Evolutionary conservation across 164 flowering plant genomes (phyloP).

Genomic region (Protea cynaroides): DNA sequence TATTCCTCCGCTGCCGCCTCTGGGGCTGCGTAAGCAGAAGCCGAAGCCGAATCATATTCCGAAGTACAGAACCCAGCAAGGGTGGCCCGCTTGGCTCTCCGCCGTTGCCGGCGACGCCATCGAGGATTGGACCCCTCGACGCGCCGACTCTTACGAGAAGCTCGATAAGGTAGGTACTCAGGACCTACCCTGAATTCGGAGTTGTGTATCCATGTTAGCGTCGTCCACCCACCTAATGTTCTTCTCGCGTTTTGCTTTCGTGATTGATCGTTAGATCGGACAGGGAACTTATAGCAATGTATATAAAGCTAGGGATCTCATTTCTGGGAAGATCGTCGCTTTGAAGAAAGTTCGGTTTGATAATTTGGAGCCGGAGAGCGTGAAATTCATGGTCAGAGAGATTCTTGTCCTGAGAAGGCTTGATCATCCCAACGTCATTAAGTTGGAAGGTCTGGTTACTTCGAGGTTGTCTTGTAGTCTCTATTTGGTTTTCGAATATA

Average conservation of each 20-base stretch:
- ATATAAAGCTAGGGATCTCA: conserved; percentile 42
- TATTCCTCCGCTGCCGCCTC: no score
- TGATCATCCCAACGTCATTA: conserved; percentile 69
- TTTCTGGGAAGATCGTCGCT: conserved; percentile 68
- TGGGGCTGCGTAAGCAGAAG: no score
- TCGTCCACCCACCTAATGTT: not conserved
- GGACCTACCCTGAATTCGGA: not conserved
- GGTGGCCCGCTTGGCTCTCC: conserved; percentile 66
- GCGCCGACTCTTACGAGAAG: conserved; percentile 59
- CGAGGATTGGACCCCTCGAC: conserved; percentile 58
- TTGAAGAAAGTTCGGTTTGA: conserved; percentile 59
- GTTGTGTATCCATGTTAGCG: not conserved
- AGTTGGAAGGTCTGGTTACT: conserved; percentile 68
- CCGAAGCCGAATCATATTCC: no score
- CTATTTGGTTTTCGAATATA: conserved; percentile 21
- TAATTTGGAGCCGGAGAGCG: conserved; percentile 34
- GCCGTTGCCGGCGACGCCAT: conserved; percentile 61
- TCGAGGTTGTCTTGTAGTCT: conserved; percentile 78
- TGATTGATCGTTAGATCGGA: not conserved
- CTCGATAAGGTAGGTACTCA: conserved; percentile 45
- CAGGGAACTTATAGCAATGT: no score
- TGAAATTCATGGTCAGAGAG: conserved; percentile 76
- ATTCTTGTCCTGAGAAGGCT: conserved; percentile 50
- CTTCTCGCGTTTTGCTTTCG: conserved; percentile 11
- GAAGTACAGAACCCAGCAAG: conserved; percentile 2